These are phyloP conservation scores for Ziziphus jujuba DNA, from an alignment of 306 rosid species.

Conservation along the genomic window DNA sequence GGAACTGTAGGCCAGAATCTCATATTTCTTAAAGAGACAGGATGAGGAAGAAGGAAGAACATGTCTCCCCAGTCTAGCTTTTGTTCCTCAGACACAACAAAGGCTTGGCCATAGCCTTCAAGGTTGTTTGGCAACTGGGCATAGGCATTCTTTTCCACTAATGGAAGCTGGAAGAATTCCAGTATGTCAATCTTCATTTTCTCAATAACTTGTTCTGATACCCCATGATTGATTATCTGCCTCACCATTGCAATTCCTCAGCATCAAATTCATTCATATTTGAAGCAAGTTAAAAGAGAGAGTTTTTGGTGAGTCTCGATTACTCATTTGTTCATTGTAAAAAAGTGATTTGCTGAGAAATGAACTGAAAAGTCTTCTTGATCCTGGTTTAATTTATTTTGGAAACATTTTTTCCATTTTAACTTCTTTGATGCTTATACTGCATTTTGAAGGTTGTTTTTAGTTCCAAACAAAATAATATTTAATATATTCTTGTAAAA, in stretches of 20 bases:
- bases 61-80: slow-evolving; percentile 34
- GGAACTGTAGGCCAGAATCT: slow-evolving; percentile 27
- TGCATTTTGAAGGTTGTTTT: too few relatives aligned
- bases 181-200: slow-evolving; percentile 21
- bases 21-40: slow-evolving; percentile 7
- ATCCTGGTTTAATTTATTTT: too few relatives aligned
- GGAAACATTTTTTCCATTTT: too few relatives aligned
- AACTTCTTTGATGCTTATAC: too few relatives aligned
- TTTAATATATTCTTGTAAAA: too few relatives aligned
- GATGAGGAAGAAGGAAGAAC: slow-evolving; percentile 26
- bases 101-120: slow-evolving; percentile 38
- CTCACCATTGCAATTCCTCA: background rate
- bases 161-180: slow-evolving; percentile 24
- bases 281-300: too few relatives aligned
- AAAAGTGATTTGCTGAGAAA: too few relatives aligned
- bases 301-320: too few relatives aligned
- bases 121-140: slow-evolving; percentile 22
- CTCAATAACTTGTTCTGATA: slow-evolving; percentile 19
- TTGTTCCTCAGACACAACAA: slow-evolving; percentile 33
- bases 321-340: too few relatives aligned
- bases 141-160: slow-evolving; percentile 18
- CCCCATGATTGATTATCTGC: slow-evolving; percentile 36
- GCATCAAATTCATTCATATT: background rate
- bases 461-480: too few relatives aligned
- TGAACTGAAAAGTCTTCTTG: too few relatives aligned